Evolutionary conservation across 2,329 filamentous ascomycete genomes (phyloP), one percentile per base, ranked within the genome.

Genomic region (Hymenoscyphus salicellus): DNA sequence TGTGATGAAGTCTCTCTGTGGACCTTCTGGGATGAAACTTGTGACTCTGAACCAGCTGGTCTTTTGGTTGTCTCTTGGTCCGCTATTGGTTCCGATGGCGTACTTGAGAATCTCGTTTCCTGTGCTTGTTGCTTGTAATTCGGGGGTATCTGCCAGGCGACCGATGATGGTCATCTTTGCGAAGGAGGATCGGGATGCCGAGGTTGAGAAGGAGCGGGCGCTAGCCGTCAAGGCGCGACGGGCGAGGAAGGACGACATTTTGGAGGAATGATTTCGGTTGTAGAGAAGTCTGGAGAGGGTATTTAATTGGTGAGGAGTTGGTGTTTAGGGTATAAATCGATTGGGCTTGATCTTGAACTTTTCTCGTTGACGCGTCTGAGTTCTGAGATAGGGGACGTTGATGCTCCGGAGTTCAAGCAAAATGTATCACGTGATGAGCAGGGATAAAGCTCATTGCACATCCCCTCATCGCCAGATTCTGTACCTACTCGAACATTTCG

Each of bases 141-240:
- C 93, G 65, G 95, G 94, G 61, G 86, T 84, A 72, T 87, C 85
- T 66, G 86, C 92, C 60, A 99, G 87, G 78, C 93, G 90, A 75
- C 95, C 95, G 72, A 97, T 84, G 78, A 99, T 82, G 74, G 88
- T 90, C 82, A 99, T 90, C 78, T 89, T 90, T 71, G 95, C 91
- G 70, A 95, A 75, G 68, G 83, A 79, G 68, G 86, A 84, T 70
- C 80, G 80, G 55, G 81, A 73, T 59, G 85, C 78, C 49, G 87
- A 80, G 55, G 89, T 88, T 81, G 87, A 92, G 85, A 97, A 97
- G 75, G 88, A 79, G 79, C 92, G 92, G 72, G 83, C 72, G 64
- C 74, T 65, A 49, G 73, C 72, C 38, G 79, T 72, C 69, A 79
- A 75, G 77, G 79, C 76, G 81, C 79, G 75, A 57, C 69, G 69